Evolutionary conservation across 176 grass and related monocot species (phyloP).

Genomic region (Chloris gayana): DNA sequence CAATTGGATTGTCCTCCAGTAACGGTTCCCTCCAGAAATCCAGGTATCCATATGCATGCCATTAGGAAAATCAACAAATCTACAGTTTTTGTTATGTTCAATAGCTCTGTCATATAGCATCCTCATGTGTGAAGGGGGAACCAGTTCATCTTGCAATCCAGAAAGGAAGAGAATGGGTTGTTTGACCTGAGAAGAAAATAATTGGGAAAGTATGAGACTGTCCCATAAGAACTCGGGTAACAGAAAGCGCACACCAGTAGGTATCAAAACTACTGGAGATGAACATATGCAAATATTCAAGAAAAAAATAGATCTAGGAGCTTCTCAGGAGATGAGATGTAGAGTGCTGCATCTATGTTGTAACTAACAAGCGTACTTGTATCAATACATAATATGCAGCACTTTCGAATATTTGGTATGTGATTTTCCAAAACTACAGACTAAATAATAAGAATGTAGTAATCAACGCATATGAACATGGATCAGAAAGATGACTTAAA

Average conservation of each 20-base stretch:
- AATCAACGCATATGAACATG: conserved; percentile 23
- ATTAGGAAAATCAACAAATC: conserved; percentile 95
- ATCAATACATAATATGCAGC: conserved; percentile 4
- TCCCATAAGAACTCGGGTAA: conserved; percentile 17
- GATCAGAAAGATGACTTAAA: conserved; percentile 19
- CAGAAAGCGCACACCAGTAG: neutral
- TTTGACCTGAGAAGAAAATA: conserved; percentile 60
- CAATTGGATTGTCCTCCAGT: conserved; percentile 92
- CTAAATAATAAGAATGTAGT: neutral
- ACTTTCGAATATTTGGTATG: neutral
- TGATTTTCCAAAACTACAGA: conserved; percentile 2
- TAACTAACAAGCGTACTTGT: neutral
- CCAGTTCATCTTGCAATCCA: conserved; percentile 95
- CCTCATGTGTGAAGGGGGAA: conserved; percentile 87
- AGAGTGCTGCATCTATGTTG: conserved; percentile 16
- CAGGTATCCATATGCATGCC: conserved; percentile 99
- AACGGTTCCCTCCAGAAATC: conserved; percentile 84
- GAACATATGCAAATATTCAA: conserved; percentile 9
- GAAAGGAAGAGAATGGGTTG: conserved; percentile 94
- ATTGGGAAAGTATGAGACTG: neutral
- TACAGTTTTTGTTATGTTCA: conserved; percentile 62
- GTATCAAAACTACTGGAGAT: conserved; percentile 12
- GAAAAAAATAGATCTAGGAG: conserved; percentile 2
- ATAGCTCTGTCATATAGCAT: conserved; percentile 71
- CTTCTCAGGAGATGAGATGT: neutral